These are phyloP conservation scores for Gymnopus androsaceus DNA, from an alignment of 1,284 basidiomycete genomes.

Conservation along the genomic window DNA sequence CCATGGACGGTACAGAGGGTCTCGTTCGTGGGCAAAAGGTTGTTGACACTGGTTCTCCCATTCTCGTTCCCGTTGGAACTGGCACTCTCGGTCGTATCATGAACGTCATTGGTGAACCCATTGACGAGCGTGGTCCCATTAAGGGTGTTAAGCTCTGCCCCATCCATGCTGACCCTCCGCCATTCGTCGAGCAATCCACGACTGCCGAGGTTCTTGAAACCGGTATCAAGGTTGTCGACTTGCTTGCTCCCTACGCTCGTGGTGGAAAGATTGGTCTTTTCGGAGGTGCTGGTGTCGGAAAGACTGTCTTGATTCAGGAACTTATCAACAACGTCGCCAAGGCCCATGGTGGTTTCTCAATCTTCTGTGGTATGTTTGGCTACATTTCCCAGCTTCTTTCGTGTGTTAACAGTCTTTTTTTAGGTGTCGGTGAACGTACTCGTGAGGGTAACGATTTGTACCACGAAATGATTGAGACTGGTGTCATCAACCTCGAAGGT, in stretches of 20 bases:
- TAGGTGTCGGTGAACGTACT: constrained; percentile 98
- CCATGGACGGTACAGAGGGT: constrained; percentile 99
- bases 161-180: constrained; percentile 96
- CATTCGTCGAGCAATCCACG: constrained; percentile 98
- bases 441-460: constrained; percentile 99
- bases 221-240: constrained; percentile 99
- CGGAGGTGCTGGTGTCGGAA: constrained; percentile 99
- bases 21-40: constrained; percentile 98
- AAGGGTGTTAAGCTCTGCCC: constrained; percentile 89
- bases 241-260: constrained; percentile 98
- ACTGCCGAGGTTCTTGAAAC: constrained; percentile 98
- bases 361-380: constrained; percentile 87
- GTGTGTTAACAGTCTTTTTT: constrained; percentile 10
- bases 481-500: constrained; percentile 99
- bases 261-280: constrained; percentile 99
- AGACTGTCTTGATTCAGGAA: constrained; percentile 98
- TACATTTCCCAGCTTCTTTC: constrained; percentile 5
- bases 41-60: constrained; percentile 94
- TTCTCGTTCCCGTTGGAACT: constrained; percentile 93
- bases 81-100: constrained; percentile 97
- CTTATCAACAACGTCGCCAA: constrained; percentile 99
- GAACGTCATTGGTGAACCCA: constrained; percentile 99
- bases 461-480: constrained; percentile 99
- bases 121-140: constrained; percentile 99
- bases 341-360: constrained; percentile 99